Base-by-base conservation (phyloP, 495 filamentous ascomycete species). In the Staphylotrichum tortipilum region DNA sequence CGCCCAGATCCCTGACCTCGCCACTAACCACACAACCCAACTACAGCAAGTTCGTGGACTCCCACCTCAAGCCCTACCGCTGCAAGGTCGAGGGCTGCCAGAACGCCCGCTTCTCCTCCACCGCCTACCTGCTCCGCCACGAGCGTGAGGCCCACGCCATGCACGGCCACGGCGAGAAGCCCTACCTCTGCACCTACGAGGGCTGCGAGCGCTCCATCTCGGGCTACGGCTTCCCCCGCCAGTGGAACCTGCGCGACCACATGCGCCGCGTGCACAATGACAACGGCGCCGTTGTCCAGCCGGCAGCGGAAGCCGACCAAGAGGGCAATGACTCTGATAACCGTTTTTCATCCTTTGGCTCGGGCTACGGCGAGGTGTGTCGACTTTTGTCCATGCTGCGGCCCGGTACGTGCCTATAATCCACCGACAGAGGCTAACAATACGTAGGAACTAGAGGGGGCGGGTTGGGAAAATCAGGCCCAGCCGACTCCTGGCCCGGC, bases 201-300 rank as follows among this genome's bases (percentile, higher is more conserved):
- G 87, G 85, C 44, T 96, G 89, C 61, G 88, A 94, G 47, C 83
- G 89, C 49, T 79, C 86, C 43, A 68, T 82, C 38, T 73, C 78
- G 21, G 86, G 86, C 59, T 82, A 89, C 66, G 89, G 89, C 59
- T 96, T 96, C 60, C 89, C 88, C 29, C 81, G 89, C 62, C 81
- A 88, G 56, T 96, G 89, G 86, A 96, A 96, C 68, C 76, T 94
- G 28, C 79, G 81, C 67, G 89, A 96, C 74, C 89, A 96, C 73
- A 94, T 94, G 88, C 84, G 84, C 64, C 81, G 89, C 52, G 87
- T 94, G 14, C 89, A 96, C 70, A 85, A 90, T 68, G 87, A 89
- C 69, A 79, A 69, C 49, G 71, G 71, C 29, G 61, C 64, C 50
- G 52, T 64, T 8, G 60, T 61, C 37, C 62, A 61, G 51, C 50